Conservation (phyloP, 1,284 basidiomycete genomes). For the Apiotrichum laibachii region DNA sequence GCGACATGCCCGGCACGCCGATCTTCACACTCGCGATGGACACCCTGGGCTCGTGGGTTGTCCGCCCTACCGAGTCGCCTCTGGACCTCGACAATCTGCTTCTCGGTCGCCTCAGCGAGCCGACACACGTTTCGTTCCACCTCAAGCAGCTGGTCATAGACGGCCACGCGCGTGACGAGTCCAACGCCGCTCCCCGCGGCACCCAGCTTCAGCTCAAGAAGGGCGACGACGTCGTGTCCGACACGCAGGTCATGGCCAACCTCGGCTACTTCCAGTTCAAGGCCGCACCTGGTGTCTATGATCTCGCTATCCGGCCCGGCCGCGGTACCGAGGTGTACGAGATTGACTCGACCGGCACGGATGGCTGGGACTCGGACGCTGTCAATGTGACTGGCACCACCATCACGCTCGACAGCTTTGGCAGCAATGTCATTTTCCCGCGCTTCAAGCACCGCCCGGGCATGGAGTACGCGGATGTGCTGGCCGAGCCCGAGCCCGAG, state of each 20-base stretch:
- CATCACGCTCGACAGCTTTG: conserved; percentile 78
- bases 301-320: conserved; percentile 76
- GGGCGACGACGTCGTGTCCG: conserved; percentile 60
- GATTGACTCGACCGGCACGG: conserved; percentile 76
- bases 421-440: conserved; percentile 84
- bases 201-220: conserved; percentile 74
- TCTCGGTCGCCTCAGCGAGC: conserved; percentile 59
- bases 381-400: conserved; percentile 64
- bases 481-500: conserved; percentile 47
- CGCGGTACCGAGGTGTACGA: conserved; percentile 75
- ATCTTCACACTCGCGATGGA: conserved; percentile 92
- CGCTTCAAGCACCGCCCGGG: conserved; percentile 67
- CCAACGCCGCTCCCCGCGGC: conserved; percentile 69
- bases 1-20: conserved; percentile 59
- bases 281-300: conserved; percentile 82
- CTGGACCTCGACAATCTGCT: conserved; percentile 97
- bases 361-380: conserved; percentile 74
- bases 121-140: conserved; percentile 76
- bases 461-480: conserved; percentile 76
- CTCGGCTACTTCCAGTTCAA: conserved; percentile 96
- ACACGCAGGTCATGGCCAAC: conserved; percentile 89
- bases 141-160: conserved; percentile 90
- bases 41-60: conserved; percentile 84
- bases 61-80: conserved; percentile 79
- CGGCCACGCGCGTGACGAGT: conserved; percentile 80